Conservation (phyloP, 169 alveolate species). For the Plasmodium vinckei region DNA sequence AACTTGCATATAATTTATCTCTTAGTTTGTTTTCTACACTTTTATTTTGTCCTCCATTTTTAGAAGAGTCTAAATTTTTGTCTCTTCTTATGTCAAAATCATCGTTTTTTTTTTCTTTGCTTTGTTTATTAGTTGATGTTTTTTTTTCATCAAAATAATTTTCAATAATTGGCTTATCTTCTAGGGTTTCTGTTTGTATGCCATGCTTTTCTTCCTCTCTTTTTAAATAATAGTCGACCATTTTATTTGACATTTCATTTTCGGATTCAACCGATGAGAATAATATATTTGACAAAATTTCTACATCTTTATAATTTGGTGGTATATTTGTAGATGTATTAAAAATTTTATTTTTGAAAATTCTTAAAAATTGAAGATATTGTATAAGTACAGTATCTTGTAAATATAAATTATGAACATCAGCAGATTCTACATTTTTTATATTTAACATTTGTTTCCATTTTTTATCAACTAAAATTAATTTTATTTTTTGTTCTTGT, state of each 20-base stretch:
- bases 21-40: constrained; percentile 4
- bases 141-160: not conserved
- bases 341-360: constrained; percentile 12
- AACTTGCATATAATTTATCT: constrained; percentile 14
- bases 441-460: constrained; percentile 35
- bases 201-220: not conserved
- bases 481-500: constrained; percentile 45
- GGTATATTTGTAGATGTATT: constrained; percentile 1
- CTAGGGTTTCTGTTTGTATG: not conserved
- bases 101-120: not conserved
- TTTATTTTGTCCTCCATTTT: not conserved
- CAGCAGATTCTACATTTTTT: constrained; percentile 8
- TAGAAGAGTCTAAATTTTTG: not conserved
- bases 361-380: constrained; percentile 50
- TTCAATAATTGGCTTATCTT: not conserved
- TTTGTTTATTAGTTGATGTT: not conserved
- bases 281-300: not conserved
- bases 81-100: not conserved
- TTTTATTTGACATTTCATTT: not conserved
- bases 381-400: constrained; percentile 65
- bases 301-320: not conserved
- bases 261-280: too few species aligned
- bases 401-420: constrained; percentile 35
- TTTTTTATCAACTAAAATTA: constrained; percentile 50
- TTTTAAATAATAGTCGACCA: not conserved